Conservation (phyloP, 352 stramenopile species). For the Globisporangium viniferum region DNA sequence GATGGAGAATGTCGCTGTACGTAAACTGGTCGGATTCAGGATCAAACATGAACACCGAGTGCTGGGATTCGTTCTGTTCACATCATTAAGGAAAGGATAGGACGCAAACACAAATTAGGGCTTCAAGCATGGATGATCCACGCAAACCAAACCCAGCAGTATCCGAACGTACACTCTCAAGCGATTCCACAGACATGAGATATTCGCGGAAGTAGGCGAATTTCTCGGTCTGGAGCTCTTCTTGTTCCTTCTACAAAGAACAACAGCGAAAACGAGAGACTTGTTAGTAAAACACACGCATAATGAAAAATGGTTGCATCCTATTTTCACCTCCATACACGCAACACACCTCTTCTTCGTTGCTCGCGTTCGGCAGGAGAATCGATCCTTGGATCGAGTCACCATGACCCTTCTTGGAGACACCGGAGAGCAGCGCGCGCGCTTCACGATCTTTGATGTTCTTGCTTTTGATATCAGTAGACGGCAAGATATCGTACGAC, state of each 20-base stretch:
- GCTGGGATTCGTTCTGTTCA: conserved; percentile 51
- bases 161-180: conserved; percentile 56
- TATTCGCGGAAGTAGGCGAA: conserved; percentile 85
- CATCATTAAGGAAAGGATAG: conserved; percentile 3
- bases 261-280: neutral
- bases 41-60: conserved; percentile 79
- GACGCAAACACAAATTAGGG: neutral
- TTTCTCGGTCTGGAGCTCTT: conserved; percentile 54
- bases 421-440: conserved; percentile 66
- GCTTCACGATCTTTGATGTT: conserved; percentile 64
- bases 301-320: conserved; percentile 4
- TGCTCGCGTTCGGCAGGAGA: conserved; percentile 50
- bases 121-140: neutral
- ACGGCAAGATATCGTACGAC: conserved; percentile 86
- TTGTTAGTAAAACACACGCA: neutral
- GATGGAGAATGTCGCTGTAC: conserved; percentile 72
- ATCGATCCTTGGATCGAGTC: conserved; percentile 78
- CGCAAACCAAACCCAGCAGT: neutral
- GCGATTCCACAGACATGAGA: conserved; percentile 60
- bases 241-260: conserved; percentile 35
- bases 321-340: neutral
- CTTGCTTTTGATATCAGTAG: conserved; percentile 75
- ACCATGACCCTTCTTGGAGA: conserved; percentile 64
- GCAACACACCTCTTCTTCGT: conserved; percentile 48
- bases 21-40: conserved; percentile 72